Base-by-base conservation (phyloP, 352 stramenopile genomes). In the Pythium sukuiense region DNA sequence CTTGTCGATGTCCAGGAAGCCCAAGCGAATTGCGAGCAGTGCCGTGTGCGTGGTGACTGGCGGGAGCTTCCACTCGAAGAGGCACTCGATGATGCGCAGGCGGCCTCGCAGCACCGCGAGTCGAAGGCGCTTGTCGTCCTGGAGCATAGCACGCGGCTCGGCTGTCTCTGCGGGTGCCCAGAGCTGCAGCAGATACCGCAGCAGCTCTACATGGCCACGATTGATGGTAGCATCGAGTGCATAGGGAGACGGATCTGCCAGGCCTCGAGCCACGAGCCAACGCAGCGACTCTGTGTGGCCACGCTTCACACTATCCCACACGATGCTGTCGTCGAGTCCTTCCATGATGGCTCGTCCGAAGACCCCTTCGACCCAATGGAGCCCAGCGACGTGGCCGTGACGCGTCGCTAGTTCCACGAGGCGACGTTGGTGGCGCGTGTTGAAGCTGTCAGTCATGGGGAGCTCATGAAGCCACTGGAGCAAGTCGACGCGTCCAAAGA, bases 401-500 rank as follows among this genome's bases (percentile, higher is more conserved):
- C 33, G 33, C 33, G 33, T 12, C 9, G 33, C 33, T 12, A 39
- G 33, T 39, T 39, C 3, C 3, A 39, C 62, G 37, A 69, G n/a
- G 59, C 56, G 13, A 9, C n/a, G 5, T 48, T 6, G 6, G 55
- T 24, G 24, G 7, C 7, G 7, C 18, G 18, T 24, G 14, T 7
- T 55, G 30, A 12, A 16, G 32, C 30, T 2, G 29, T 50, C 6
- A 24, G 45, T 13, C 18, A 2, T 16, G 8, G 54, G 18, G 13
- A 48, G 54, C 0, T 13, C 6, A 24, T 59, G 4, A 7, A 69
- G 43, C 62, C 62, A 69, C 16, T 41, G n/a, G 2, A 69, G 55
- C 0, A 69, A 46, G 24, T 69, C 62, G 16, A 69, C 32, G 4
- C 62, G 55, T 16, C 62, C 62, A 50, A 53, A 63, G 5, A 35